Evolutionary conservation across 257 asterid species (phyloP).

Genomic region (Avicennia marina): DNA sequence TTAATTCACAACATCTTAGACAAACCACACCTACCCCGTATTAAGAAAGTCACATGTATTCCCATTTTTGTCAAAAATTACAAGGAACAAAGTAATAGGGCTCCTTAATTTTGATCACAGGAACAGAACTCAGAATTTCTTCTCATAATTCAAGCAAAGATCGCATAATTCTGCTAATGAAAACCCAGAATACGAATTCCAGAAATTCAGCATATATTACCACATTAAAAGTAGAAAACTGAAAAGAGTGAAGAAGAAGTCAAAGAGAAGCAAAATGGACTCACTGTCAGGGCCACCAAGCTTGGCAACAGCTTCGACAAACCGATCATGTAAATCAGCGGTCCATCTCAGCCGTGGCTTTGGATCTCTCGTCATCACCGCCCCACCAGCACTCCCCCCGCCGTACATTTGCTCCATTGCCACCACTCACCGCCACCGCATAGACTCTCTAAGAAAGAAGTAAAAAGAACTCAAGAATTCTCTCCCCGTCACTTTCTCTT

Average conservation of each 20-base stretch:
- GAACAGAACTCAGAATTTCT: conserved; percentile 1
- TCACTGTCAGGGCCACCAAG: conserved; percentile 75
- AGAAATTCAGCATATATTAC: too few relatives aligned
- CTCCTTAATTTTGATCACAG: too few relatives aligned
- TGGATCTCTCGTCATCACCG: conserved; percentile 56
- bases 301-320: conserved; percentile 68
- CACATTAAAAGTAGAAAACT: background rate
- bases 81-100: background rate
- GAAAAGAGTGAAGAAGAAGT: background rate
- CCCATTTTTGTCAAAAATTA: too few relatives aligned
- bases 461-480: conserved; percentile 5
- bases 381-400: conserved; percentile 35
- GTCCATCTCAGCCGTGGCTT: conserved; percentile 73
- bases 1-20: too few relatives aligned
- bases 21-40: too few relatives aligned
- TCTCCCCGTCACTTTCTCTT: conserved; percentile 15
- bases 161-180: background rate
- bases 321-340: conserved; percentile 62
- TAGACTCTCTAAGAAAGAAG: background rate
- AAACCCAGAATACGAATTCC: background rate
- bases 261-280: conserved; percentile 13
- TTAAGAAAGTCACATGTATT: too few relatives aligned
- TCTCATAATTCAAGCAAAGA: background rate
- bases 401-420: conserved; percentile 47
- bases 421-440: conserved; percentile 23